Evolutionary conservation across 2,329 filamentous ascomycete genomes (phyloP).

Genomic region (Colletotrichum falcatum): DNA sequence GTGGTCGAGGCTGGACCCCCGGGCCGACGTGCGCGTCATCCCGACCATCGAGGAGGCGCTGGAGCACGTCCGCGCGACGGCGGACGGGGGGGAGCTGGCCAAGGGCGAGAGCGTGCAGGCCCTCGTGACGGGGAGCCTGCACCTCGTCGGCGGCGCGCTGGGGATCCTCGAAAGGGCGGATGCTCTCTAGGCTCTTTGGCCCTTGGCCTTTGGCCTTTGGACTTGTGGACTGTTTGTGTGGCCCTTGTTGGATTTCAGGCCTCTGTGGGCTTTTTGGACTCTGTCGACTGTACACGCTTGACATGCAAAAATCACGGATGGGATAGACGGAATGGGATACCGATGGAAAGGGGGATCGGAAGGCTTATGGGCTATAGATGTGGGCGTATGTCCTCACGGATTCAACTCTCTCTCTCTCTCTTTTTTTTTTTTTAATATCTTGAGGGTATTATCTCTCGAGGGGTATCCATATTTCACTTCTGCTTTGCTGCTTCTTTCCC

Average conservation of each 20-base stretch:
- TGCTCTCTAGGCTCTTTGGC: no score
- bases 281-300: background rate
- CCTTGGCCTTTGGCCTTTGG: no score
- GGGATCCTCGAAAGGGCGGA: slow-evolving; percentile 34
- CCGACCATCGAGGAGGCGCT: slow-evolving; percentile 69
- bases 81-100: slow-evolving; percentile 43
- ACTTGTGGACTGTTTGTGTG: no score
- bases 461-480: background rate
- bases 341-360: background rate
- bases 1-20: slow-evolving; percentile 62
- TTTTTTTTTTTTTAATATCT: no score
- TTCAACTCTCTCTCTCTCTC: slow-evolving; percentile 25
- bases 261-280: no score
- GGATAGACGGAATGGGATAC: background rate
- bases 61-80: slow-evolving; percentile 43
- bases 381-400: slow-evolving; percentile 44
- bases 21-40: slow-evolving; percentile 57
- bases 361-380: slow-evolving; percentile 40
- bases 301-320: background rate
- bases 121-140: slow-evolving; percentile 85
- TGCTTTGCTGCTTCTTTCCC: background rate
- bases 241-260: no score
- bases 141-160: slow-evolving; percentile 84
- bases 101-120: slow-evolving; percentile 54
- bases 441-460: slow-evolving; percentile 22